A percentile compares a stretch with the other conserved stretches of the same genome.
These are phyloP conservation scores for Erodium moschatum DNA, from an alignment of 441 rosid genomes.

Conservation along the genomic window DNA sequence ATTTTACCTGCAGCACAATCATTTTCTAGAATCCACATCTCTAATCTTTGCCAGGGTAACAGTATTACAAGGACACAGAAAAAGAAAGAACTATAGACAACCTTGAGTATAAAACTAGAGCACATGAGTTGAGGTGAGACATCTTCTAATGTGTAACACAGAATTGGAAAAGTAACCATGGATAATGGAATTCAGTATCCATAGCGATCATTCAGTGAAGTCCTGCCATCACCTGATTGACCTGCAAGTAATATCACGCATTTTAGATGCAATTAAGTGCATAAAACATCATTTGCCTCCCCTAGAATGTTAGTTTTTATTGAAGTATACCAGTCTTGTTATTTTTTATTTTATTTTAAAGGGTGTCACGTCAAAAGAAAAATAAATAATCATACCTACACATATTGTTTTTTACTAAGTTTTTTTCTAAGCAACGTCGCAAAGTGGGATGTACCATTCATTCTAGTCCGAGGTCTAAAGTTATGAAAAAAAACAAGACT, in stretches of 20 bases:
- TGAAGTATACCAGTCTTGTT: no score
- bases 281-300: neutral
- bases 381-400: neutral
- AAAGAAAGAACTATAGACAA: no score
- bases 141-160: neutral
- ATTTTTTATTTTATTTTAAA: no score
- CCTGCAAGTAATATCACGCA: constrained; percentile 42
- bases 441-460: neutral
- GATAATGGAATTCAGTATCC: constrained; percentile 45
- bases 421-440: neutral
- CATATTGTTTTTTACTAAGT: no score
- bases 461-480: neutral
- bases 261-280: neutral
- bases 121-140: neutral
- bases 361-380: no score
- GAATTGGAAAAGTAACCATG: neutral
- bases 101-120: neutral
- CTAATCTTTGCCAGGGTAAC: neutral
- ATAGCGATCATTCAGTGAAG: constrained; percentile 68
- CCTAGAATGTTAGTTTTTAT: no score
- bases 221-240: constrained; percentile 94
- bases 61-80: no score
- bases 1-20: neutral
- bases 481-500: neutral
- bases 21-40: neutral